Base-by-base conservation (phyloP, 129 eudicot species). In the Flaveria ramosissima region DNA sequence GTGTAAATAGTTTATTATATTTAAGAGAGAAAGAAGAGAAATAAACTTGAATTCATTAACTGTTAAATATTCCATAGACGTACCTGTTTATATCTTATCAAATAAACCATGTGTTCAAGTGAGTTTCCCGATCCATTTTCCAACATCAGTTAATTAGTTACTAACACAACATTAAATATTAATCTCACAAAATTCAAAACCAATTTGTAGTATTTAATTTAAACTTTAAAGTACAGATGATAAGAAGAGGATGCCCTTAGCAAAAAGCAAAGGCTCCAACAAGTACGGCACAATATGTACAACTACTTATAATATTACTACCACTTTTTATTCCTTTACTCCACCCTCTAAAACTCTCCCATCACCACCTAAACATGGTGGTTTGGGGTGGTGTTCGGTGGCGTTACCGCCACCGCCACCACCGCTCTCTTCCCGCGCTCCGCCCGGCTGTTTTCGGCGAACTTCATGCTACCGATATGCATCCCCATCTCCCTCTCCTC, bases 391-490 rank as follows among this genome's bases (percentile, higher is more conserved):
- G 64, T 72, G 43, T 59, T 7, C 68, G 80, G 80, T 41, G 85
- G 74, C 1, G 85, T 59, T 68, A 59, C 60, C 7, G 76, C 16
- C 0, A 77, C 55, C 6, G 69, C 81, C 5, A 30, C 68, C 52
- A 71, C 83, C 50, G 9, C 45, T 73, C 83, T 84, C 70, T 50
- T 47, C 51, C 85, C 90, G 56, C 90, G 87, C 83, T 86, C 87
- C 16, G 85, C 83, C 52, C 82, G 72, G 41, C 90, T 83, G 68
- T 86, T 86, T 60, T 83, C 82, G 6, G 90, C 85, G 36, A 86
- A 86, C 78, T 83, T 86, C 72, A 86, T 83, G 50, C 92, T 85
- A 21, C 78, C 83, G 10, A 80, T 46, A 26, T 88, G 89, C 81
- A 85, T n/a, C 16, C 90, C 88, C 63, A 72, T 81, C 57, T 68